Conservation (phyloP, 805 yeast genomes). For the Barnettozyma botsteinii region DNA sequence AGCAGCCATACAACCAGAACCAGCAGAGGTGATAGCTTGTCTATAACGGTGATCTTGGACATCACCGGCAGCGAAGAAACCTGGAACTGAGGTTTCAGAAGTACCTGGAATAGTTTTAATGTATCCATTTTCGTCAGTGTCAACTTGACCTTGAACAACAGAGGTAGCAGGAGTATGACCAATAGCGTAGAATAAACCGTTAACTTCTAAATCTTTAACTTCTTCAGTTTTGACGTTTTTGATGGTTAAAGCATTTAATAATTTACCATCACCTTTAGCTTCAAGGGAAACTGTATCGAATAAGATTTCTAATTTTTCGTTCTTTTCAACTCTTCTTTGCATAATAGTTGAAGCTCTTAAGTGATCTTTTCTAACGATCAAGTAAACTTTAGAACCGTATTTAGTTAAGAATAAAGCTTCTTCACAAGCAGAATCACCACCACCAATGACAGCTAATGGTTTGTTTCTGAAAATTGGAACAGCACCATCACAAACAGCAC, state of each 20-base stretch:
- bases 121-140: conserved; percentile 85
- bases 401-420: conserved; percentile 96
- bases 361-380: conserved; percentile 90
- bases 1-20: conserved; percentile 99
- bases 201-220: conserved; percentile 64
- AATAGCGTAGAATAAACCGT: conserved; percentile 95
- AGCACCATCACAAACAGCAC: conserved; percentile 99
- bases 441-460: conserved; percentile 97
- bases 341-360: conserved; percentile 94
- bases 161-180: conserved; percentile 96
- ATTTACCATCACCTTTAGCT: conserved; percentile 92
- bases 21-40: conserved; percentile 99
- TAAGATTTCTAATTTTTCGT: conserved; percentile 86
- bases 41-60: conserved; percentile 96
- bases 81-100: conserved; percentile 76
- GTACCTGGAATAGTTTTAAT: conserved; percentile 87
- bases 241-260: conserved; percentile 58
- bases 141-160: conserved; percentile 66
- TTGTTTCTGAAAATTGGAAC: conserved; percentile 97
- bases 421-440: conserved; percentile 99
- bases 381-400: conserved; percentile 92
- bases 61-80: conserved; percentile 98
- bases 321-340: conserved; percentile 85
- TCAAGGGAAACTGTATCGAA: conserved; percentile 81
- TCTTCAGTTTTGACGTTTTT: conserved; percentile 70